A percentile compares a stretch with the other conserved stretches of the same genome.
Conservation (phyloP, 371 early-diverging fungal genomes). For the Rhizopus microsporus region DNA sequence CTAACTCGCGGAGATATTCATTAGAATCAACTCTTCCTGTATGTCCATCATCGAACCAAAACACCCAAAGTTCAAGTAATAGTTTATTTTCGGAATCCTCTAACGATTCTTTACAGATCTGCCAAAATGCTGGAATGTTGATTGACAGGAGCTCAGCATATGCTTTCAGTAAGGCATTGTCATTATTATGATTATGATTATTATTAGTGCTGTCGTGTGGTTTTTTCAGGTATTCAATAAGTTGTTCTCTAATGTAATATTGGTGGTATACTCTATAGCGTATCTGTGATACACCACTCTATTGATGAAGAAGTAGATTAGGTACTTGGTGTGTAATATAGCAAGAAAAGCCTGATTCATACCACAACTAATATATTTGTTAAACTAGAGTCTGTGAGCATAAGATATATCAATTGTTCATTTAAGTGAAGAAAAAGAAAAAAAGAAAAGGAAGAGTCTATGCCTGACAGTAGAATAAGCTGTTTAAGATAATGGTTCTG, state of each 20-base stretch:
- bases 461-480: slow-evolving; percentile 2
- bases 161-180: slow-evolving; percentile 31
- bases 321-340: neutral
- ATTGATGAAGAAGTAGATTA: slow-evolving; percentile 3
- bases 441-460: slow-evolving; percentile 5
- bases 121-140: slow-evolving; percentile 42
- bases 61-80: slow-evolving; percentile 46
- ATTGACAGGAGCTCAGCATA: slow-evolving; percentile 29
- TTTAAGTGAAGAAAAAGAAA: slow-evolving; percentile 5
- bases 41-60: slow-evolving; percentile 54
- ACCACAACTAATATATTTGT: slow-evolving; percentile 56
- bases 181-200: slow-evolving; percentile 6
- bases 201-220: slow-evolving; percentile 1
- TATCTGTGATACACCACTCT: slow-evolving; percentile 54
- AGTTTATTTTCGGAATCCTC: slow-evolving; percentile 11
- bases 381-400: slow-evolving; percentile 54
- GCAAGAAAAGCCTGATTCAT: slow-evolving; percentile 9
- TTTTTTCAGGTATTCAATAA: slow-evolving; percentile 20
- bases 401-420: slow-evolving; percentile 23
- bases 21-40: slow-evolving; percentile 45
- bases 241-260: slow-evolving; percentile 23
- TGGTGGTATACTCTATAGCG: slow-evolving; percentile 49
- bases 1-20: slow-evolving; percentile 28
- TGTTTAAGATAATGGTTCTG: neutral
- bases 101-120: slow-evolving; percentile 10